Conservation (phyloP, 1,139 yeast genomes). For the Komagataea norvegica region DNA sequence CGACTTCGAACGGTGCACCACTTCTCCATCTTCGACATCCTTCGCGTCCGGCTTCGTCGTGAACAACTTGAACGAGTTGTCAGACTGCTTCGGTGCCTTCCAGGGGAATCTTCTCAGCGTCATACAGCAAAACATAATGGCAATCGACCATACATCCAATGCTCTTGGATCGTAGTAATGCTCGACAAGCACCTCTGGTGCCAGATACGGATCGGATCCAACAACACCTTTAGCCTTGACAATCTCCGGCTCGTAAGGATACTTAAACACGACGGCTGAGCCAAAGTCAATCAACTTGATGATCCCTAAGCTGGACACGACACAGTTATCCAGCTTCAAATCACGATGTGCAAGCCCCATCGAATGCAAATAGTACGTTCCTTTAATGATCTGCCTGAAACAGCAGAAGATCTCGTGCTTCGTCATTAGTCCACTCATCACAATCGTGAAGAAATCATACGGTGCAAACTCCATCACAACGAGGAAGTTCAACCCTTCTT, state of each 20-base stretch:
- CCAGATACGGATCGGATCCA: conserved; percentile 77
- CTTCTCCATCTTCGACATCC: conserved; percentile 11
- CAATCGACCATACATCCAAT: conserved; percentile 76
- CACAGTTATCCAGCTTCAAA: conserved; percentile 73
- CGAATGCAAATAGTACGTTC: conserved; percentile 57
- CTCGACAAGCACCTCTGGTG: conserved; percentile 61
- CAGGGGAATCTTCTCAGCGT: conserved; percentile 69
- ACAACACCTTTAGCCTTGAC: conserved; percentile 62
- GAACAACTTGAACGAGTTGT: conserved; percentile 46
- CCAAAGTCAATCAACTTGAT: conserved; percentile 75
- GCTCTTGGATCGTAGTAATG: conserved; percentile 62
- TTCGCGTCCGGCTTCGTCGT: conserved; percentile 33
- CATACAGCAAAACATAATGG: conserved; percentile 75
- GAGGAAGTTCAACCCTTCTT: conserved; percentile 45
- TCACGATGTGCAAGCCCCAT: conserved; percentile 76
- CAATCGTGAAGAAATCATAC: conserved; percentile 70
- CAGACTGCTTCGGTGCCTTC: conserved; percentile 63
- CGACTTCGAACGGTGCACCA: conserved; percentile 30
- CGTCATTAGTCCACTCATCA: conserved; percentile 66
- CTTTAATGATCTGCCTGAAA: conserved; percentile 60
- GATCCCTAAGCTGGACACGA: conserved; percentile 55
- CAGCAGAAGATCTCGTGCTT: conserved; percentile 59
- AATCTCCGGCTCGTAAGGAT: conserved; percentile 32
- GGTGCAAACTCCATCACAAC: conserved; percentile 76
- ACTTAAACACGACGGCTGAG: conserved; percentile 62